A percentile compares a stretch with the other conserved stretches of the same genome.
phyloP scores from a whole-genome alignment of 257 asterid species.

The Solanum ossicruentum region DNA sequence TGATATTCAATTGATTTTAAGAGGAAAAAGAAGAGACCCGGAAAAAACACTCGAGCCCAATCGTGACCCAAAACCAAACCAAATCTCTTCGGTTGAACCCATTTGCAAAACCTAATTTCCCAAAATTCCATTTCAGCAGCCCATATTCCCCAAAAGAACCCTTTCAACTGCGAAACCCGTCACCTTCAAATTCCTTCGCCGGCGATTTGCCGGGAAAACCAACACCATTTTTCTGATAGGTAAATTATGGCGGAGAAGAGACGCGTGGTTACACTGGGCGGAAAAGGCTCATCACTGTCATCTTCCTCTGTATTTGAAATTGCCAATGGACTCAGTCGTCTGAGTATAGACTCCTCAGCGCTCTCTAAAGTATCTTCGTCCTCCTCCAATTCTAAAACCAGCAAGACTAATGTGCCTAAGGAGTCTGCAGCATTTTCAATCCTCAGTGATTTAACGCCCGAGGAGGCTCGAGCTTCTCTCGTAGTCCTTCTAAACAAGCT shows the following conservation, averaged over 20 bases:
- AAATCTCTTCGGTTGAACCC: not conserved
- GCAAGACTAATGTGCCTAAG: not conserved
- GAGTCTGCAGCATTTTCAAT: conserved; percentile 17
- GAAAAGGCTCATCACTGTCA: conserved; percentile 45
- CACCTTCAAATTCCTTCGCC: not conserved
- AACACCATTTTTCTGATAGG: not conserved
- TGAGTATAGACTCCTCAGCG: conserved; percentile 44
- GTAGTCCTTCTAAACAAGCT: conserved; percentile 54
- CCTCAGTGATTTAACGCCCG: conserved; percentile 21
- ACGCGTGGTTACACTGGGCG: conserved; percentile 45
- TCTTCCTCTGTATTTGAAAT: conserved; percentile 41
- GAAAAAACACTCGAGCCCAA: not conserved
- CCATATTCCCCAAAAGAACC: not conserved
- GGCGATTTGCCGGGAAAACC: not conserved
- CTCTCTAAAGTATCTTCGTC: conserved; percentile 27
- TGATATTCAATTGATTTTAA: too few species aligned
- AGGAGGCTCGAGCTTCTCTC: conserved; percentile 55
- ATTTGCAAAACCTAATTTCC: not conserved
- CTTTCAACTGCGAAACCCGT: not conserved
- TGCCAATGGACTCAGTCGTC: conserved; percentile 28
- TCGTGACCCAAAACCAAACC: not conserved
- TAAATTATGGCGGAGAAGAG: conserved; percentile 15
- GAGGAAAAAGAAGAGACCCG: not conserved
- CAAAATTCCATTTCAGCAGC: not conserved
- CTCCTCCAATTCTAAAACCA: not conserved